phyloP scores from a whole-genome alignment of 1,284 basidiomycete species.

The Lignosus rhinocerotis region DNA sequence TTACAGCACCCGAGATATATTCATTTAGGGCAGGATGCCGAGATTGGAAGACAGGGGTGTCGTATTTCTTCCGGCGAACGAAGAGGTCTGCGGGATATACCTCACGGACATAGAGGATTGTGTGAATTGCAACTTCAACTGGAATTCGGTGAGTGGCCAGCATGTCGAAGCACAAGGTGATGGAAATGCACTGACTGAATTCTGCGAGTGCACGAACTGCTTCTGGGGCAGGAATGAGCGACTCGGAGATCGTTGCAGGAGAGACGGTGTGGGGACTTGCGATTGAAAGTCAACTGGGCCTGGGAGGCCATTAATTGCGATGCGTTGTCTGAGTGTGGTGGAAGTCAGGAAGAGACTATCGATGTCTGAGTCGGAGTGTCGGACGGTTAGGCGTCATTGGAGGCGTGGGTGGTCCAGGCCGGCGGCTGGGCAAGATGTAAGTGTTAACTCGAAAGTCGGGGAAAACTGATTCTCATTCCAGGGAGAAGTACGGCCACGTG shows the following conservation, averaged over 20 bases:
- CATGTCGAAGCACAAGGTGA: not conserved
- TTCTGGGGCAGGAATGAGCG: conserved; percentile 40
- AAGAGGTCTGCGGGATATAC: conserved; percentile 91
- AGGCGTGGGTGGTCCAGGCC: too few species aligned
- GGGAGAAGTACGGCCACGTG: conserved; percentile 16
- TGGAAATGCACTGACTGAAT: conserved; percentile 48
- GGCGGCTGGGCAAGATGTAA: too few species aligned
- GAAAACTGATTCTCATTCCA: not conserved
- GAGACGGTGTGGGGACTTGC: conserved; percentile 23
- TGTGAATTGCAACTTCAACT: conserved; percentile 95
- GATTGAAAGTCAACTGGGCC: conserved; percentile 36
- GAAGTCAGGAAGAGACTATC: not conserved
- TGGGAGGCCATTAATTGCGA: conserved; percentile 17
- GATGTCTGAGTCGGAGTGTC: too few species aligned
- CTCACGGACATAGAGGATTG: conserved; percentile 86
- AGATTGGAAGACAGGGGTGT: conserved; percentile 88
- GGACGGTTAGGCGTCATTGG: too few species aligned
- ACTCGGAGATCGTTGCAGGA: not conserved
- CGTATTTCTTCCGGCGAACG: conserved; percentile 83
- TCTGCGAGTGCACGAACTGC: conserved; percentile 60
- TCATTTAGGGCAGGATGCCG: conserved; percentile 86
- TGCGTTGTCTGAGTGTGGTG: not conserved
- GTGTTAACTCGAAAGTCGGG: too few species aligned
- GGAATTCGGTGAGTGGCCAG: not conserved
- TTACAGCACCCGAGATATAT: conserved; percentile 83